Evolutionary conservation across 75 land plant species (phyloP), one percentile per base, ranked within the genome.

Genomic region (Picea sitchensis): DNA sequence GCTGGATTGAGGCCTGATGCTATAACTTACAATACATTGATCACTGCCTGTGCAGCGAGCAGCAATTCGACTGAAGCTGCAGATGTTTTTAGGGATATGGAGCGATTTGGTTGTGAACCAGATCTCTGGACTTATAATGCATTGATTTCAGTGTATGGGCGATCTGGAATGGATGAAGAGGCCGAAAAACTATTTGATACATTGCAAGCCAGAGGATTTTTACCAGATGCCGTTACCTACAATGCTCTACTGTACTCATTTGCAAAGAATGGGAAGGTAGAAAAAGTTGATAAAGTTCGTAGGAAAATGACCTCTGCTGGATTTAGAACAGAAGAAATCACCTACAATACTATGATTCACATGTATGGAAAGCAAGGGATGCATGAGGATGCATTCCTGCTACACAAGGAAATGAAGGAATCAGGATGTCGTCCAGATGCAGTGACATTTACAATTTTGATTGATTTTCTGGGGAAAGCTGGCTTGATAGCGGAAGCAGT

Each of bases 51-150:
- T 78, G 90, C 96, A 8, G 82, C 86, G 12, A 84, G 81, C 23
- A 83, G 90, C 12, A 84, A 87, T 79, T 61, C 80, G 61, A 85
- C 78, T 38, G 99, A 98, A 75, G 98, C 98, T 7, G 81, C 79
- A 65, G 84, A 85, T 58, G 83, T 98, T 58, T 89, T 80, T 82
- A 75, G 58, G 77, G 94, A 95, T 58, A 93, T 98, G 99, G 83
- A 81, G 34, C 76, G 75, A 3, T 79, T 76, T 32, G 77, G 78
- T 3, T 92, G 94, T 71, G 89, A 89, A 75, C 95, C 99, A 65
- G 99, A 96, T 78, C 79, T 94, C 26, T 96, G 99, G 96, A 94
- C 99, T 65, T 96, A 94, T 78, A 96, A 96, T 88, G 91, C 99
- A 2, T 88, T 96, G 96, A 88, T 96, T 61, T 96, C 96, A n/a